These are phyloP conservation scores for Aspergillus brasiliensis DNA, from an alignment of 2,329 filamentous ascomycete species.

Conservation along the genomic window DNA sequence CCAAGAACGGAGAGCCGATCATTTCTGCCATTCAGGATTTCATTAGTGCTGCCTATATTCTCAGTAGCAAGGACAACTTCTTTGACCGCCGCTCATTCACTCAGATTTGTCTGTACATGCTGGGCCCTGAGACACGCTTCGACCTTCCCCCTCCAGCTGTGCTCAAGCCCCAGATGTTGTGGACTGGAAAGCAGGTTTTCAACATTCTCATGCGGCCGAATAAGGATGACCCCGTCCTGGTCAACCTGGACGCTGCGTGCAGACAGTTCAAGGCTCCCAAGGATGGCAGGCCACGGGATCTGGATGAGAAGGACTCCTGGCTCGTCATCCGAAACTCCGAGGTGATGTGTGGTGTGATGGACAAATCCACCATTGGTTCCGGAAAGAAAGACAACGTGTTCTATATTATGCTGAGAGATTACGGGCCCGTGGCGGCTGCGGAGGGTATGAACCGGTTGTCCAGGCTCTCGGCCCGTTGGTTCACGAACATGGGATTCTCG, in stretches of 20 bases:
- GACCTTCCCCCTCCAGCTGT: conserved; percentile 87
- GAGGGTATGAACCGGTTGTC: conserved; percentile 92
- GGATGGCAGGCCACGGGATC: conserved; percentile 50
- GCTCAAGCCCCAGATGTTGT: conserved; percentile 79
- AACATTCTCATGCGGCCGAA: conserved; percentile 90
- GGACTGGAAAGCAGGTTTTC: conserved; percentile 98
- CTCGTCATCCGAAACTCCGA: conserved; percentile 94
- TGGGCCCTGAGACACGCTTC: conserved; percentile 73
- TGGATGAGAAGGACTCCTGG: conserved; percentile 87
- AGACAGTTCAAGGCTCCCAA: conserved; percentile 63
- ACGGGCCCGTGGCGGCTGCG: conserved; percentile 83
- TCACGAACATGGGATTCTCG: conserved; percentile 91
- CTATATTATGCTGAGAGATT: conserved; percentile 94
- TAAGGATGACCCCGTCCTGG: conserved; percentile 74
- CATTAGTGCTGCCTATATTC: conserved; percentile 88
- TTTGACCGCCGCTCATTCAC: conserved; percentile 86
- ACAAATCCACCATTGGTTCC: conserved; percentile 94
- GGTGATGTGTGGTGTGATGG: conserved; percentile 96
- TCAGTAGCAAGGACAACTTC: conserved; percentile 91
- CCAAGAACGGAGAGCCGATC: conserved; percentile 96
- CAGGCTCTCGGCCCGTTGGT: conserved; percentile 82
- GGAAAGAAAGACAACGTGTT: conserved; percentile 98
- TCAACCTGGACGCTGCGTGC: conserved; percentile 93
- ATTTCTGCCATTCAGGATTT: conserved; percentile 99
- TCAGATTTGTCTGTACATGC: conserved; percentile 92